Conservation (phyloP, 306 rosid species). For the Corylus heterophylla region DNA sequence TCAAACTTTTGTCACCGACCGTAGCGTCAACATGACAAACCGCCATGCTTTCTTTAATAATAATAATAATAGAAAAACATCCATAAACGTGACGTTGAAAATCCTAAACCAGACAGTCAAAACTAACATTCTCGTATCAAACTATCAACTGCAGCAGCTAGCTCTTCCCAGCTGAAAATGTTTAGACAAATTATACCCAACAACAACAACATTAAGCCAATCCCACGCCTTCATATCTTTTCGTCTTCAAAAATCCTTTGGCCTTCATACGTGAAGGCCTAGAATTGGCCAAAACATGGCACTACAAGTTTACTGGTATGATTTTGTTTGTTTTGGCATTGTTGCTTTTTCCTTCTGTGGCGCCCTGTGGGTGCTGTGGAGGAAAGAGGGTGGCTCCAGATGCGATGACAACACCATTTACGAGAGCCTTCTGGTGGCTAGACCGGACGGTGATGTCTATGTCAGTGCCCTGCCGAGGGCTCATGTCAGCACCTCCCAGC, state of each 20-base stretch:
- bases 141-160: slow-evolving; percentile 9
- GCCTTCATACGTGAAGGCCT: slow-evolving; percentile 6
- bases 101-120: slow-evolving; percentile 45
- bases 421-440: slow-evolving; percentile 49
- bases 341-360: slow-evolving; percentile 38
- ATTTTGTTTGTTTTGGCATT: slow-evolving; percentile 66
- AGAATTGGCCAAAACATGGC: slow-evolving; percentile 36
- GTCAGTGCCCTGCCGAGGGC: slow-evolving; percentile 42
- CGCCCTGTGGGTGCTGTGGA: slow-evolving; percentile 59
- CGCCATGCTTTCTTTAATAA: not conserved
- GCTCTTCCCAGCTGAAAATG: slow-evolving; percentile 5
- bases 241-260: not conserved
- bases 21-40: not conserved
- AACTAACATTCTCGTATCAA: slow-evolving; percentile 44
- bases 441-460: slow-evolving; percentile 33
- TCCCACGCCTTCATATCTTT: not conserved
- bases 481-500: slow-evolving; percentile 41
- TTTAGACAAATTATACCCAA: not conserved
- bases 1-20: not conserved
- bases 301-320: slow-evolving; percentile 62
- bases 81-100: not conserved
- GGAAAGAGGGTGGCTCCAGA: slow-evolving; percentile 37
- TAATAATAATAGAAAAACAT: not conserved
- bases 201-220: not conserved
- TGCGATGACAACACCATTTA: slow-evolving; percentile 31